Evolutionary conservation across 805 yeast species (phyloP).

Genomic region (Yarrowia deformans): DNA sequence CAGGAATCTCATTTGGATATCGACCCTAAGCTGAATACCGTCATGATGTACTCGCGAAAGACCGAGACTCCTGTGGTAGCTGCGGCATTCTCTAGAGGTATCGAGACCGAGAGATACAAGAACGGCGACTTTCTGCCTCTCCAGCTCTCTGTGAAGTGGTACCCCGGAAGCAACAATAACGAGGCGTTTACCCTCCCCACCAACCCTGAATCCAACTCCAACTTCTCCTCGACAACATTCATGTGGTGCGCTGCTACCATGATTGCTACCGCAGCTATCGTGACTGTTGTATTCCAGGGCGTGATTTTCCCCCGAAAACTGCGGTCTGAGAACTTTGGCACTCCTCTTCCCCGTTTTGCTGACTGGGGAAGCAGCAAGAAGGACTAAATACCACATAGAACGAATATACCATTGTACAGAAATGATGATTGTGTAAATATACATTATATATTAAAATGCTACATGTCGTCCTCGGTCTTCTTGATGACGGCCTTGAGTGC

Average conservation of each 20-base stretch:
- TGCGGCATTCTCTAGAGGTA: conserved; percentile 66
- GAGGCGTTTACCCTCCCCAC: conserved; percentile 40
- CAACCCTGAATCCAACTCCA: conserved; percentile 30
- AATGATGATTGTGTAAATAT: no score
- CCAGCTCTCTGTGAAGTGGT: conserved; percentile 67
- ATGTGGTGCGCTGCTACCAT: conserved; percentile 35
- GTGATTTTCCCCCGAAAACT: conserved; percentile 39
- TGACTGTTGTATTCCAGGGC: conserved; percentile 37
- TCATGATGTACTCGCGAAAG: conserved; percentile 53
- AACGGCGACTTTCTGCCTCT: conserved; percentile 71
- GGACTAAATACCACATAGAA: conserved; percentile 22
- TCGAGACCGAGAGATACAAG: conserved; percentile 64
- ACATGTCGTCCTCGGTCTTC: conserved; percentile 18
- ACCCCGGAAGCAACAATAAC: conserved; percentile 37
- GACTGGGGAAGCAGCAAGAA: conserved; percentile 35
- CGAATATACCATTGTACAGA: not conserved
- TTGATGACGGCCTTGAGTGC: conserved; percentile 41
- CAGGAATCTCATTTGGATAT: conserved; percentile 73
- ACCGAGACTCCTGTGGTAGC: conserved; percentile 60
- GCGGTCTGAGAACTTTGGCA: conserved; percentile 35
- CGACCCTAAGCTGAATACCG: conserved; percentile 63
- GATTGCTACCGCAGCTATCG: conserved; percentile 39
- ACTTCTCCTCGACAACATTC: conserved; percentile 41
- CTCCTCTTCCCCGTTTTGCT: conserved; percentile 26
- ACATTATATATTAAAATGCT: conserved; percentile 11